These are phyloP conservation scores for Kingdonia uniflora DNA, from an alignment of 164 flowering plant genomes.

Conservation along the genomic window DNA sequence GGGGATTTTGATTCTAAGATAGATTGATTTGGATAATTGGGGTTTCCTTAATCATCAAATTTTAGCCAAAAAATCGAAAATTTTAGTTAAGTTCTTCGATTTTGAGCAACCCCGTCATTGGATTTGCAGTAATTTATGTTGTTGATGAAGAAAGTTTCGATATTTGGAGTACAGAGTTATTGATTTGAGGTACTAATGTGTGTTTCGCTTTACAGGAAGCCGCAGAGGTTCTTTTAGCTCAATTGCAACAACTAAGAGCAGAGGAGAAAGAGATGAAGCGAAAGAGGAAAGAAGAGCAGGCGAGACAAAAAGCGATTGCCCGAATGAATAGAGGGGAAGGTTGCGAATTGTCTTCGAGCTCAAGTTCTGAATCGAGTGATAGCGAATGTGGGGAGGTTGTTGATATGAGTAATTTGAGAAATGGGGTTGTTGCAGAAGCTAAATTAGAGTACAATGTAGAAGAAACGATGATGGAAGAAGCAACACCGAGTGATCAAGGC, in stretches of 20 bases:
- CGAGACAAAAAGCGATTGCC: slow-evolving; percentile 17
- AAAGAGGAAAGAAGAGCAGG: slow-evolving; percentile 37
- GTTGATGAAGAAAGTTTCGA: background rate
- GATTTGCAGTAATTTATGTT: background rate
- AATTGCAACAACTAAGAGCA: slow-evolving; percentile 31
- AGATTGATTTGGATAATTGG: too few relatives aligned
- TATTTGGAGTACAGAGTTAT: background rate
- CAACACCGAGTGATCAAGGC: slow-evolving; percentile 4
- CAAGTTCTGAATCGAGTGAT: slow-evolving; percentile 47
- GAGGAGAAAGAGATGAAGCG: slow-evolving; percentile 43
- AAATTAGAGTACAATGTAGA: background rate
- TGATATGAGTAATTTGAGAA: slow-evolving; percentile 28
- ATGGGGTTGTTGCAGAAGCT: slow-evolving; percentile 1
- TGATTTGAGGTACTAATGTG: background rate
- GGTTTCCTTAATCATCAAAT: too few relatives aligned
- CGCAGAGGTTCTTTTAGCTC: slow-evolving; percentile 26
- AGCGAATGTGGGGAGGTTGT: slow-evolving; percentile 42
- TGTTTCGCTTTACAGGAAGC: slow-evolving; percentile 28
- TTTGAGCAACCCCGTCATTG: too few relatives aligned
- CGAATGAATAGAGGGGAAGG: slow-evolving; percentile 7
- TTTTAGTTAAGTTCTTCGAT: too few relatives aligned
- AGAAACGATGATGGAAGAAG: background rate
- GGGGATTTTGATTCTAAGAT: too few relatives aligned
- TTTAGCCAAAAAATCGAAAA: too few relatives aligned
- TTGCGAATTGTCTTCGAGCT: slow-evolving; percentile 24